Evolutionary conservation across 306 rosid genomes (phyloP), one percentile per base, ranked within the genome.

Genomic region (Benincasa hispida): DNA sequence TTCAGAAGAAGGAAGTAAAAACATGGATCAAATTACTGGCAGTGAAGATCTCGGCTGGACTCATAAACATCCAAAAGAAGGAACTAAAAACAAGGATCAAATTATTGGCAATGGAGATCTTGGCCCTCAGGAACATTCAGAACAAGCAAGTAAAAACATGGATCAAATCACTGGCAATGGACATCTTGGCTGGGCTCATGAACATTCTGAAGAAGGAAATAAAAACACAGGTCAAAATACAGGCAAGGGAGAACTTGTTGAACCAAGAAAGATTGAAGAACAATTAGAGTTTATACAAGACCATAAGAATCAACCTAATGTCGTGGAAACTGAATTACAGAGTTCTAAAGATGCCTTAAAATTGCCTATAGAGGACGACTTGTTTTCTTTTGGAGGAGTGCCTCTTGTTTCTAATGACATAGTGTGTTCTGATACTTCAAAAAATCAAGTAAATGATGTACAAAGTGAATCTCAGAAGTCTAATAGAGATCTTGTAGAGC

Each of bases 51-150:
- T 5, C 25, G 72, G 68, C 12, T 2, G 22, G 5, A 22, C 68
- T 61, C 41, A 61, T 61, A 35, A 61, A 15, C 76, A 74, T 54
- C 21, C 72, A 47, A 69, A 1, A 13, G 75, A 76, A 41, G 83
- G 39, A 32, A 28, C 13, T 14, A 22, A 56, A 53, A 60, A 78
- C 35, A 59, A 19, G 41, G 75, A 78, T 58, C 35, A 9, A 41
- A 70, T 5, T 35, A n/a, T 53, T 27, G 80, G 73, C 15, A 65
- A n/a, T 58, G 75, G 58, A 80, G 72, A 65, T 69, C 66, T 9
- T 50, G 79, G 68, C 68, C 11, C 13, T 41, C 47, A 10, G 39
- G 13, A 61, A 61, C 76, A 77, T 45, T 42, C 72, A 28, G 74
- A 1, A 13, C 65, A 72, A 50, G 83, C 39, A 21, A 41, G 10